Conservation (phyloP, 192 early-diverging fungal species). For the Backusella morwellensis region DNA sequence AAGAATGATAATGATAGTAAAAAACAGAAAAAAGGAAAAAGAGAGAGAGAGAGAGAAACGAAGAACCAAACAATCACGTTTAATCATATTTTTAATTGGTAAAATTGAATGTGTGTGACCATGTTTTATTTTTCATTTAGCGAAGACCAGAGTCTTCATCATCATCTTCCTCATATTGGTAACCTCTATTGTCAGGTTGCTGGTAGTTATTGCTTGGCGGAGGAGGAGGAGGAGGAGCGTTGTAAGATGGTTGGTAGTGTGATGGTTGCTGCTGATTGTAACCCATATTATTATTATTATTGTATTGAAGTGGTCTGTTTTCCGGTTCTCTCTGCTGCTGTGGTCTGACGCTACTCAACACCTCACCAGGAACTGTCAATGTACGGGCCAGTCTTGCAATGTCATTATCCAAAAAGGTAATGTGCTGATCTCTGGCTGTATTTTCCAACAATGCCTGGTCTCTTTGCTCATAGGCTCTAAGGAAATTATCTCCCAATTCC, state of each 20-base stretch:
- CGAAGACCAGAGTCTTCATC: slow-evolving; percentile 15
- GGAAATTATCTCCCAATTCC: slow-evolving; percentile 50
- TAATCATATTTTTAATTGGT: slow-evolving; percentile 10
- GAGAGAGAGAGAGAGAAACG: background rate
- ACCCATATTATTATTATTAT: background rate
- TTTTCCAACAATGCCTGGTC: slow-evolving; percentile 59
- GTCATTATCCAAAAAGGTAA: slow-evolving; percentile 72
- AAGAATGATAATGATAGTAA: background rate
- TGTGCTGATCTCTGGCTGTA: slow-evolving; percentile 48
- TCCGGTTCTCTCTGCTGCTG: background rate
- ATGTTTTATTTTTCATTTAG: slow-evolving; percentile 6
- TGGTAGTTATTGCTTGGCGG: background rate
- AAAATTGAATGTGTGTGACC: slow-evolving; percentile 3
- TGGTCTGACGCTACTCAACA: slow-evolving; percentile 1
- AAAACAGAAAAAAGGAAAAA: background rate
- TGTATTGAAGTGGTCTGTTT: background rate
- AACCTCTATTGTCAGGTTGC: background rate
- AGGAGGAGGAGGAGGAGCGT: background rate
- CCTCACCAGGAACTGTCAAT: slow-evolving; percentile 42
- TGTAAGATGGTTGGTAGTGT: background rate
- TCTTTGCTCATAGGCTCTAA: slow-evolving; percentile 63
- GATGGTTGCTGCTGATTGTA: background rate
- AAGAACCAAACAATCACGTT: background rate
- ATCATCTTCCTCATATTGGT: slow-evolving; percentile 13
- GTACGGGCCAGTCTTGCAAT: slow-evolving; percentile 46